Evolutionary conservation across 75 land plant species (phyloP).

Genomic region (Sequoia sempervirens): DNA sequence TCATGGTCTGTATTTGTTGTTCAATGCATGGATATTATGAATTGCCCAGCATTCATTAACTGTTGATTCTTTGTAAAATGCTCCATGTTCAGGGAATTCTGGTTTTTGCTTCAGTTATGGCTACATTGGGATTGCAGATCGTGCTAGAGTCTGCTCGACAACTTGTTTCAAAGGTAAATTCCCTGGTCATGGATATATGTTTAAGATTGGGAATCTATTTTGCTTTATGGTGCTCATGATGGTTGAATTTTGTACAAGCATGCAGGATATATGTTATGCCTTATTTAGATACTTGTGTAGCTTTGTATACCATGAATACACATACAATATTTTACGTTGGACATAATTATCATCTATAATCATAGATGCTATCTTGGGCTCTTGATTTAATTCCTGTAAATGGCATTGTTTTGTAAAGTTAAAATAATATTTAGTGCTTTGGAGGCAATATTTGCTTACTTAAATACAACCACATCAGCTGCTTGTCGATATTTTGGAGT

Average conservation of each 20-base stretch:
- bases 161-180: slow-evolving; percentile 36
- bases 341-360: background rate
- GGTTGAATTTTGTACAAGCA: background rate
- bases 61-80: background rate
- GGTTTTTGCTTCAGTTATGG: slow-evolving; percentile 97
- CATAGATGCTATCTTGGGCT: background rate
- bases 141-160: slow-evolving; percentile 65
- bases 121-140: slow-evolving; percentile 86
- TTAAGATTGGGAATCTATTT: background rate
- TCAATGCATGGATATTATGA: background rate
- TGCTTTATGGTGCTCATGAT: too few species aligned
- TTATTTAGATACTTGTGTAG: background rate
- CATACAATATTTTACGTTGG: background rate
- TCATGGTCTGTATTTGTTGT: background rate
- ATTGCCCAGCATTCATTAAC: background rate
- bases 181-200: background rate
- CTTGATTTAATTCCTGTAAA: background rate
- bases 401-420: background rate
- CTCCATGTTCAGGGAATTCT: slow-evolving; percentile 72
- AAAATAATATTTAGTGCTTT: background rate
- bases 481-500: background rate
- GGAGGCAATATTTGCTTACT: background rate
- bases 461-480: background rate
- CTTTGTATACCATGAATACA: background rate
- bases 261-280: background rate